Conservation (phyloP, 2,329 filamentous ascomycete species). For the Claviceps monticola region DNA sequence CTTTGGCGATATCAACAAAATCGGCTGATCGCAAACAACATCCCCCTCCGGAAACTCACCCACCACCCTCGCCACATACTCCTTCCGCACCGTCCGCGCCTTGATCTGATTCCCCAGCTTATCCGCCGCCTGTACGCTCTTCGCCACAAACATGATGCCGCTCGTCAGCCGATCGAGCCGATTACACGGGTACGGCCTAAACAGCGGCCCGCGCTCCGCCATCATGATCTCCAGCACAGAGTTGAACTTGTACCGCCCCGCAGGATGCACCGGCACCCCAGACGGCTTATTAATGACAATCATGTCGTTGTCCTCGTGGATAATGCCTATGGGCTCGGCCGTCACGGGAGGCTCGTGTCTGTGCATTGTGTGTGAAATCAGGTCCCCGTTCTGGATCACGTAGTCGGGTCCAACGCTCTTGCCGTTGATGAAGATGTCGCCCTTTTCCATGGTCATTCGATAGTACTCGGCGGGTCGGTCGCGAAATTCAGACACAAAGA, state of each 20-base stretch:
- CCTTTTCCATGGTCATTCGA: conserved; percentile 64
- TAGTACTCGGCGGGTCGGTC: conserved; percentile 83
- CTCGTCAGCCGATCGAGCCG: conserved; percentile 88
- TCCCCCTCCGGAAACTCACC: conserved; percentile 87
- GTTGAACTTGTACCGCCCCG: conserved; percentile 92
- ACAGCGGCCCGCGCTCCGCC: conserved; percentile 47
- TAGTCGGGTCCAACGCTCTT: conserved; percentile 53
- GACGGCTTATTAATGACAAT: conserved; percentile 96
- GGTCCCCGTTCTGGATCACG: conserved; percentile 72
- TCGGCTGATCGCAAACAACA: conserved; percentile 82
- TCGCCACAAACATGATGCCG: conserved; percentile 96
- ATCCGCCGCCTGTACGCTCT: conserved; percentile 68
- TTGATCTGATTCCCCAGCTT: conserved; percentile 63
- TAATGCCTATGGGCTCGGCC: conserved; percentile 60
- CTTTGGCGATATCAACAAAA: conserved; percentile 88
- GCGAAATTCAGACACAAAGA: conserved; percentile 85
- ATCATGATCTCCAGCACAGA: conserved; percentile 88
- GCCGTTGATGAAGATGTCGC: conserved; percentile 69
- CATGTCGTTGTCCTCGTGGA: conserved; percentile 86
- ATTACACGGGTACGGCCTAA: conserved; percentile 62
- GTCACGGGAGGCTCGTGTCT: conserved; percentile 92
- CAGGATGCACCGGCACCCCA: conserved; percentile 87
- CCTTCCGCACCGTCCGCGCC: conserved; percentile 74
- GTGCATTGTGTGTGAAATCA: conserved; percentile 86
- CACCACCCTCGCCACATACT: conserved; percentile 84